A percentile compares a stretch with the other conserved stretches of the same genome.
Evolutionary conservation across 495 filamentous ascomycete species (phyloP).

Genomic region (Aspergillus sclerotioniger): DNA sequence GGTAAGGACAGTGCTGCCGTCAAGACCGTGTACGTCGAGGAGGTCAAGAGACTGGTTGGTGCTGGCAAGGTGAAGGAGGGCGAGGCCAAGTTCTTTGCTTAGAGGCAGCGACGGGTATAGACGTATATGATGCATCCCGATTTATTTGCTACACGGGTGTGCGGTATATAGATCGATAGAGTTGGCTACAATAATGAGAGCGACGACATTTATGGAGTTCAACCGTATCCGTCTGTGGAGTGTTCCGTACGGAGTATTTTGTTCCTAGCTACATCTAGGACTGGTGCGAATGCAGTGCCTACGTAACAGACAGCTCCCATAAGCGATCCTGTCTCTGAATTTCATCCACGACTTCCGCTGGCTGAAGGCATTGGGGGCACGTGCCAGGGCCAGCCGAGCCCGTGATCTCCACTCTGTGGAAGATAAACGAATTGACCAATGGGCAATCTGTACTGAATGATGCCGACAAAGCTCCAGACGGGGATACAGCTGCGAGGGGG

Average conservation of each 20-base stretch:
- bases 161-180: slow-evolving; percentile 19
- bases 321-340: no score
- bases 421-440: no score
- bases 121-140: background rate
- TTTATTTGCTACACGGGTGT: background rate
- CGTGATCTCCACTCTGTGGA: no score
- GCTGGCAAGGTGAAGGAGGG: slow-evolving; percentile 82
- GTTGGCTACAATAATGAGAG: slow-evolving; percentile 9
- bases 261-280: no score
- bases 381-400: background rate
- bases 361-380: background rate
- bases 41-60: slow-evolving; percentile 69
- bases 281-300: no score
- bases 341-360: no score
- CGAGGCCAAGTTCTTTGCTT: slow-evolving; percentile 59
- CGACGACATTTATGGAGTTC: slow-evolving; percentile 13
- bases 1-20: slow-evolving; percentile 57
- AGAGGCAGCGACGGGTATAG: slow-evolving; percentile 6
- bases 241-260: background rate
- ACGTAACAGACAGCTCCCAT: no score
- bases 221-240: background rate
- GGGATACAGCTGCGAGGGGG: no score
- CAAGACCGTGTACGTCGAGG: slow-evolving; percentile 65
- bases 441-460: no score
- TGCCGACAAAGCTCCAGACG: no score